Percentiles rank a stretch among this genome's conserved stretches.
Evolutionary conservation across 2,329 filamentous ascomycete species (phyloP).

Genomic region (Stagonosporopsis rhizophila): DNA sequence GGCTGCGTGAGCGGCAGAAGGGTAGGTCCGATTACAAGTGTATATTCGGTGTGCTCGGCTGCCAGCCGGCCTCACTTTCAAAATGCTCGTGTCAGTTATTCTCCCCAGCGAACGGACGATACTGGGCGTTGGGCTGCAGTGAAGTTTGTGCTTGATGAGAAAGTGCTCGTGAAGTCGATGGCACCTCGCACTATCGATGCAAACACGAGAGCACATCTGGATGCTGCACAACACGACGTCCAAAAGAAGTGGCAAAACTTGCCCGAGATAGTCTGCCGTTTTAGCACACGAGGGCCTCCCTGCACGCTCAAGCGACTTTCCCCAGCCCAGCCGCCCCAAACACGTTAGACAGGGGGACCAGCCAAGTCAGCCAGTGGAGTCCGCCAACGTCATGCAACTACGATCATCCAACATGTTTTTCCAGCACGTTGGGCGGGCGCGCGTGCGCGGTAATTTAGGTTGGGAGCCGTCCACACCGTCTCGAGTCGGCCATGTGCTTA

Average conservation of each 20-base stretch:
- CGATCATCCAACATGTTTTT: slow-evolving; percentile 13
- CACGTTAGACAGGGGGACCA: not conserved
- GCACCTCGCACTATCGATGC: not conserved
- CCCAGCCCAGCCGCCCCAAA: slow-evolving; percentile 1
- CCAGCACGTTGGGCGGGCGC: slow-evolving; percentile 15
- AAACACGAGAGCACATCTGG: not conserved
- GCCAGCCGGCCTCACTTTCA: slow-evolving; percentile 10
- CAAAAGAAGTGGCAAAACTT: not conserved
- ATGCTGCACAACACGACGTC: not conserved
- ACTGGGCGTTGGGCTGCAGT: slow-evolving; percentile 1
- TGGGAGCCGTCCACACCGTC: slow-evolving; percentile 1
- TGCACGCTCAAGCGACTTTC: not conserved
- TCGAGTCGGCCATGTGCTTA: slow-evolving; percentile 3
- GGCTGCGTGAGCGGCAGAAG: not conserved
- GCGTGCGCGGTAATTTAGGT: slow-evolving; percentile 15
- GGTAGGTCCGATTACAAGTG: slow-evolving; percentile 8
- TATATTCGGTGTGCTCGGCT: slow-evolving; percentile 1
- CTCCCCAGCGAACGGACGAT: not conserved
- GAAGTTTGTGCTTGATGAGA: not conserved
- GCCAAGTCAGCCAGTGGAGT: slow-evolving; percentile 4
- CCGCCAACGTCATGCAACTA: slow-evolving; percentile 12
- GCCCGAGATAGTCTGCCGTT: slow-evolving; percentile 5
- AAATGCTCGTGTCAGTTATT: not conserved
- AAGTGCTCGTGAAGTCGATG: not conserved
- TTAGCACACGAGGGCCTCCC: slow-evolving; percentile 4